These are phyloP conservation scores for Plasmodium inui DNA, from an alignment of 169 alveolate genomes.

Conservation along the genomic window DNA sequence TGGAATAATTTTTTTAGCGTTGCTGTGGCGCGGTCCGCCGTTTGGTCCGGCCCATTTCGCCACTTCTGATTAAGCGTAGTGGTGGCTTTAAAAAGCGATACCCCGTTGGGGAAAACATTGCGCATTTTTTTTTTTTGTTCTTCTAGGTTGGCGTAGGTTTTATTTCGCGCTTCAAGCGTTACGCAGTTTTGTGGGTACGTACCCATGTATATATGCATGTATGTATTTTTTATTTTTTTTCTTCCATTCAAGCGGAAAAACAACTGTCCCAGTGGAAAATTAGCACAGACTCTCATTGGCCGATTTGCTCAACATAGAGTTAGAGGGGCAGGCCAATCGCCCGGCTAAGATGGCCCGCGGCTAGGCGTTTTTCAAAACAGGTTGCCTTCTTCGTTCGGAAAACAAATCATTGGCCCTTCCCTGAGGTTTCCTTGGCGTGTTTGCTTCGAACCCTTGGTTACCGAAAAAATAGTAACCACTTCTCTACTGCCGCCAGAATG, in stretches of 20 bases:
- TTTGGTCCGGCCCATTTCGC: neutral
- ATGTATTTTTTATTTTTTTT: neutral
- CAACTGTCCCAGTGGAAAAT: neutral
- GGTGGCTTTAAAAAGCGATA: neutral
- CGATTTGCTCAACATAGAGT: neutral
- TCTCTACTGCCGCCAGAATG: conserved; percentile 6
- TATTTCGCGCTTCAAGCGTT: neutral
- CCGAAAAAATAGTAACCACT: neutral
- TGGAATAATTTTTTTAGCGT: neutral
- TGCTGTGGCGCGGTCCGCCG: neutral
- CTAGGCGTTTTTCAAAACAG: neutral
- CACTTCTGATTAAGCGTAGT: neutral
- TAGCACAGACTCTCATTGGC: neutral
- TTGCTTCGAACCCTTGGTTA: neutral
- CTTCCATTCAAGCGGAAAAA: neutral
- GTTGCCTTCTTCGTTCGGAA: neutral
- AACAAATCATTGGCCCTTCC: neutral
- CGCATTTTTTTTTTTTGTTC: neutral
- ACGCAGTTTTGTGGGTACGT: neutral
- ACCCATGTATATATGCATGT: neutral
- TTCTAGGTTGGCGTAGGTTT: neutral
- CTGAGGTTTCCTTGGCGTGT: neutral
- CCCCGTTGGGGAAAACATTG: neutral
- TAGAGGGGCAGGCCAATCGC: neutral
- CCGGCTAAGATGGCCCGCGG: neutral